phyloP scores from a whole-genome alignment of 768 basidiomycete species.

The Suillus discolor region DNA sequence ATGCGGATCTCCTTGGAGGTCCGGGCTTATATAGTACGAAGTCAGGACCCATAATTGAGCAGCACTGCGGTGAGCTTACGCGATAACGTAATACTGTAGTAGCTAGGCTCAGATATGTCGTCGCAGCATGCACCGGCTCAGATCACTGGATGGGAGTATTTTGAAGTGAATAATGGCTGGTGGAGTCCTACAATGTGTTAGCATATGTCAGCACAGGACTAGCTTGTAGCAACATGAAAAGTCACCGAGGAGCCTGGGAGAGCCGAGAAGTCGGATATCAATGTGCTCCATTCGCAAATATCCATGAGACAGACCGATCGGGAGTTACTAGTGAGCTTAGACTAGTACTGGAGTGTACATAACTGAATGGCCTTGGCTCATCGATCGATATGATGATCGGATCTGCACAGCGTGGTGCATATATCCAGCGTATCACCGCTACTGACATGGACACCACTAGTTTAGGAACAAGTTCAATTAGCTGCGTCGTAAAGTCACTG shows the following conservation, averaged over 20 bases:
- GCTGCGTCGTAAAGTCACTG: not conserved
- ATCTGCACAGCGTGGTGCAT: not conserved
- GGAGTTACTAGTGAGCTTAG: too few species aligned
- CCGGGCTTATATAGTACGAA: conserved; percentile 24
- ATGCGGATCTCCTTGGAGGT: conserved; percentile 9
- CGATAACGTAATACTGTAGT: not conserved
- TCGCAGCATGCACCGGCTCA: not conserved
- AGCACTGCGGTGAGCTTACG: conserved; percentile 3
- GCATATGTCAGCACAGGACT: not conserved
- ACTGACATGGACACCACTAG: not conserved
- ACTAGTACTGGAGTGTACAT: not conserved
- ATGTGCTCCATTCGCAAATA: not conserved
- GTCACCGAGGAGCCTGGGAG: not conserved
- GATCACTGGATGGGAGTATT: too few species aligned
- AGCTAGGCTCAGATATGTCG: not conserved
- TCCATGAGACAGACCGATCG: not conserved
- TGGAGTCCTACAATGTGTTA: not conserved
- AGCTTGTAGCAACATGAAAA: not conserved
- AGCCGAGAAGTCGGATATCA: not conserved
- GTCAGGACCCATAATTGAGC: not conserved
- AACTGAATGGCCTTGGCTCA: not conserved
- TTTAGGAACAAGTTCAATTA: not conserved
- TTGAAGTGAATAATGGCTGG: too few species aligned
- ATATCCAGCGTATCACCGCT: not conserved
- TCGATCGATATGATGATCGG: not conserved